Conservation (phyloP, 805 yeast species). For the Candida andamanensis region DNA sequence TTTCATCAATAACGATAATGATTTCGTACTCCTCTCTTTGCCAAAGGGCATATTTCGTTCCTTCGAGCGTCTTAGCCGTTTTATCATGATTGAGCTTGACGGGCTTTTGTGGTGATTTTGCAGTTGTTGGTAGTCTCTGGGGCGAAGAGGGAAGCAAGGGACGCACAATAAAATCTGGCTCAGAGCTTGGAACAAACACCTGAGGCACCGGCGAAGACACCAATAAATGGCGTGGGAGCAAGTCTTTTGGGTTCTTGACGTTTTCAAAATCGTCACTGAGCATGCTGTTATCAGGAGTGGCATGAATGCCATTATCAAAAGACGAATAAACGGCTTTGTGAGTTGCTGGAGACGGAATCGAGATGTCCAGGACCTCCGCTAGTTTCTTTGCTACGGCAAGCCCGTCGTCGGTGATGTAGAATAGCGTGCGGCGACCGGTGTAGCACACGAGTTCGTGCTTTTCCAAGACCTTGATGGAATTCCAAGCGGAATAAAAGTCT, state of each 20-base stretch:
- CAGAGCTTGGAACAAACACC: too few relatives aligned
- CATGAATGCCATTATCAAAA: conserved; percentile 31
- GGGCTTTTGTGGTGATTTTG: conserved; percentile 1
- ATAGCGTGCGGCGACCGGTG: conserved; percentile 56
- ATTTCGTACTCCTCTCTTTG: conserved; percentile 52
- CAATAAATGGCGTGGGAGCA: conserved; percentile 1
- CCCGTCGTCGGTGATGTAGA: conserved; percentile 69
- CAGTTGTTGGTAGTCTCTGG: too few relatives aligned
- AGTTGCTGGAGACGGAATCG: conserved; percentile 18
- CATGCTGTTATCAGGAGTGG: conserved; percentile 16
- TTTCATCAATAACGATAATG: conserved; percentile 64
- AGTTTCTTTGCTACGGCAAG: conserved; percentile 53
- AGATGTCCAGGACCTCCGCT: conserved; percentile 39
- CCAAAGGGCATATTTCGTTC: conserved; percentile 53
- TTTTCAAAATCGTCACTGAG: conserved; percentile 7
- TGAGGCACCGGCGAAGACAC: conserved; percentile 5
- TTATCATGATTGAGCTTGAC: conserved; percentile 19
- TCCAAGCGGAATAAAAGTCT: conserved; percentile 75
- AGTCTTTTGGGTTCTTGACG: conserved; percentile 9
- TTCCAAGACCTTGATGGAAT: conserved; percentile 55
- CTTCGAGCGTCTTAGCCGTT: conserved; percentile 15
- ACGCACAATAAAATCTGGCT: too few relatives aligned
- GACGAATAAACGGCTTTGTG: conserved; percentile 18
- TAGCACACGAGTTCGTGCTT: conserved; percentile 54
- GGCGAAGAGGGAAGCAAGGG: not conserved